Conservation (phyloP, 179 eudicot genomes). For the Vitellaria paradoxa region DNA sequence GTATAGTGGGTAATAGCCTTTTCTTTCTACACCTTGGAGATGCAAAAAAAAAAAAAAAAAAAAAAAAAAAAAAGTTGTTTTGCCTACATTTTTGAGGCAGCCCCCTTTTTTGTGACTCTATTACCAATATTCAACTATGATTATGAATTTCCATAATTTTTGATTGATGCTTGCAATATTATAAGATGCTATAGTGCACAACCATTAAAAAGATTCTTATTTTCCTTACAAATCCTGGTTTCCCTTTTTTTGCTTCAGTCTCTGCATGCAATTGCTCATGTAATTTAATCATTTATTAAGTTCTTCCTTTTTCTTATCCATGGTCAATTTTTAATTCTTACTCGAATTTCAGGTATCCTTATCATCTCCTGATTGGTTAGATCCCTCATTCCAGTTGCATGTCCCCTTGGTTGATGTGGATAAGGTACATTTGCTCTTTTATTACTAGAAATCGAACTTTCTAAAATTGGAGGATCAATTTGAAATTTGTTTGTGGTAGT, state of each 20-base stretch:
- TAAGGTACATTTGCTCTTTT: conserved; percentile 50
- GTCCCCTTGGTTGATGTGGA: conserved; percentile 94
- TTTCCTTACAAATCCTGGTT: neutral
- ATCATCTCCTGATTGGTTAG: conserved; percentile 52
- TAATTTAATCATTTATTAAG: neutral
- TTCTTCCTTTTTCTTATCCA: neutral
- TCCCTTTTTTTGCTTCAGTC: neutral
- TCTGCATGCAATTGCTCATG: neutral
- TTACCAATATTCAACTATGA: neutral
- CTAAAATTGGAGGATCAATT: neutral
- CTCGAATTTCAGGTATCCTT: conserved; percentile 47
- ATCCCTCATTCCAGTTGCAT: conserved; percentile 56
- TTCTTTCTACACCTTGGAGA: conserved; percentile 1
- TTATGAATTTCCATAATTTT: conserved; percentile 1
- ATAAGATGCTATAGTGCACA: neutral
- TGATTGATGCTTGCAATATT: neutral
- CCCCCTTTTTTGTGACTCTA: neutral
- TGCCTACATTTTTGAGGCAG: neutral
- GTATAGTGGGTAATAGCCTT: neutral
- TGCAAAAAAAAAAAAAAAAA: no score
- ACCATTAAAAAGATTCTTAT: neutral
- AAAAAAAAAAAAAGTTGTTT: neutral
- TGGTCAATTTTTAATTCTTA: neutral
- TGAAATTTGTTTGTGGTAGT: neutral
- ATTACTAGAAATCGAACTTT: neutral